Evolutionary conservation across 495 filamentous ascomycete genomes (phyloP), one percentile per base, ranked within the genome.

Genomic region (Penicillium samsonianum): DNA sequence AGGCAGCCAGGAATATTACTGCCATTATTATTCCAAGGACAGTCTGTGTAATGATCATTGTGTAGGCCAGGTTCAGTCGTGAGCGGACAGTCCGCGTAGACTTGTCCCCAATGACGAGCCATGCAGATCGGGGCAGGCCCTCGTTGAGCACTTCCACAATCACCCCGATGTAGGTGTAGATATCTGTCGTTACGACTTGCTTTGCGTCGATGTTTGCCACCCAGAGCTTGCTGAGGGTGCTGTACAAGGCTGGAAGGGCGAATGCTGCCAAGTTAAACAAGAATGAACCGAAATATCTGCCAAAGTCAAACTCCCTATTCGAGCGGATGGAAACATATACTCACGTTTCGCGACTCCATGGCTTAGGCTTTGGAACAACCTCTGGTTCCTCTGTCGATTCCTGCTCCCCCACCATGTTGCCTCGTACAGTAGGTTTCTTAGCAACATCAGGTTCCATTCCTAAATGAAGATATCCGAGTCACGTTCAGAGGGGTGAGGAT

Each of bases 101-200:
- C 48, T 80, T 80, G 71, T 91, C n/a, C 86, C 84, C 88, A 60
- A 91, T 90, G 55, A 87, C 76, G 16, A 86, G 70, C 84, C 84
- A 91, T 7, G 87, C 80, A 1, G 86, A 80, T 22, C 87, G 76
- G 0, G 88, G 88, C 7, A 91, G 82, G 14, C 87, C 87, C 62
- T 92, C 87, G 68, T 91, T 91, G 41, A 91, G 70, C 1, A 89
- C 86, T 60, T 91, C 82, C 0, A 78, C 82, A 16, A 90, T 76
- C 17, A 82, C 76, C 25, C 81, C 78, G 59, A 91, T 88, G 56
- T 83, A 83, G 8, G 82, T 85, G 65, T 85, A 87, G 9, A 75
- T 64, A 56, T 90, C 87, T 0, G 87, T 89, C 7, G 84, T 89
- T 16, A 81, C 87, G n/a, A 91, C 84, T 42, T 83, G 74, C 28